Percentiles rank a stretch among this genome's conserved stretches.
Evolutionary conservation across 2,329 filamentous ascomycete species (phyloP).

Genomic region (Keithomyces neogunnii): DNA sequence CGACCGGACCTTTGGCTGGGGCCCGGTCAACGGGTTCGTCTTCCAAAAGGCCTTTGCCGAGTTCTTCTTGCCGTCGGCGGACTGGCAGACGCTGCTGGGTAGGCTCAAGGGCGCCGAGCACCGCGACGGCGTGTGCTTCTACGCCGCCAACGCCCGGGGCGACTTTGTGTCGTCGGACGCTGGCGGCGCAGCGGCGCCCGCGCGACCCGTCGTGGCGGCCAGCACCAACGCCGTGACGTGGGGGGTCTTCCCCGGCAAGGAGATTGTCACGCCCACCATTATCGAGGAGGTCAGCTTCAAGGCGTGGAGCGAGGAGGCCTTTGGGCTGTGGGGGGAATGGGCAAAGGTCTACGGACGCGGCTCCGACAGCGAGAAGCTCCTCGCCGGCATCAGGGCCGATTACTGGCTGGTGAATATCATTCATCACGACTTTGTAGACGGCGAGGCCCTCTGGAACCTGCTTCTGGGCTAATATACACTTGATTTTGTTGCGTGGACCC

Average conservation of each 20-base stretch:
- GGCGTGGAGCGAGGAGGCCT: constrained; percentile 93
- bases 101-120: constrained; percentile 51
- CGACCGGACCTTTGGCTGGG: constrained; percentile 84
- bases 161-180: constrained; percentile 67
- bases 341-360: constrained; percentile 74
- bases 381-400: constrained; percentile 59
- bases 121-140: constrained; percentile 70
- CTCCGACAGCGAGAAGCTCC: constrained; percentile 60
- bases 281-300: constrained; percentile 92
- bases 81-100: constrained; percentile 61
- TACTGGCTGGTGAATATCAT: constrained; percentile 89
- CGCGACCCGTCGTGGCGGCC: constrained; percentile 24
- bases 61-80: constrained; percentile 71
- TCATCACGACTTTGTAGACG: constrained; percentile 68
- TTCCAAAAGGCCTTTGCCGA: constrained; percentile 99
- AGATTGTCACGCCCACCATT: constrained; percentile 93
- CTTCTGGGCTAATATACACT: constrained; percentile 31
- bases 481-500: too few species aligned
- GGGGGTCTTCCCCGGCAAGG: constrained; percentile 91
- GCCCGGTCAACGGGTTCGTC: constrained; percentile 83
- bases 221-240: constrained; percentile 93
- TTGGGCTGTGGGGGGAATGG: constrained; percentile 94
- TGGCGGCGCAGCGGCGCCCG: constrained; percentile 21
- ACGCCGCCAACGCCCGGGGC: constrained; percentile 71
- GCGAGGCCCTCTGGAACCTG: constrained; percentile 64